Conservation (phyloP, 192 early-diverging fungal genomes). For the Cetraspora pellucida region DNA sequence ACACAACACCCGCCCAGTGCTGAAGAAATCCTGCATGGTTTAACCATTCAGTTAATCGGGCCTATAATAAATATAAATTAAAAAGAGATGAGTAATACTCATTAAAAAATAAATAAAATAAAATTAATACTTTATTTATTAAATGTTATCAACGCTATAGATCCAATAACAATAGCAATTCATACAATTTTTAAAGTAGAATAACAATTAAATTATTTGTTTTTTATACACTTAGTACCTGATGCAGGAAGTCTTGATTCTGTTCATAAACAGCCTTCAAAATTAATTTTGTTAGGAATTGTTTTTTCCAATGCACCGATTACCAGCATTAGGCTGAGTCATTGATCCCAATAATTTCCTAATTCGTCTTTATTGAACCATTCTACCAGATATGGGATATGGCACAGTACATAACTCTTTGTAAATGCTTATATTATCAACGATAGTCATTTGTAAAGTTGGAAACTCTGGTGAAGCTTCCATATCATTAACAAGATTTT, state of each 20-base stretch:
- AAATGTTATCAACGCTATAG: no score
- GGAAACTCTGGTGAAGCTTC: slow-evolving; percentile 36
- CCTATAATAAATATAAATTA: background rate
- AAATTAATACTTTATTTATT: no score
- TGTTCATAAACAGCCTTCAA: slow-evolving; percentile 40
- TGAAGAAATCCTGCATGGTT: slow-evolving; percentile 84
- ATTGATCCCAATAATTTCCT: slow-evolving; percentile 69
- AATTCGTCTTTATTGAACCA: slow-evolving; percentile 76
- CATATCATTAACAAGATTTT: slow-evolving; percentile 46
- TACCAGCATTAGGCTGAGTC: slow-evolving; percentile 68
- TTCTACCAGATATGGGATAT: slow-evolving; percentile 58
- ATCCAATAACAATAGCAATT: no score
- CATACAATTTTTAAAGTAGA: no score
- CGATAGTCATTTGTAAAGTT: slow-evolving; percentile 54
- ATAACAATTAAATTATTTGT: no score
- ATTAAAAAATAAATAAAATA: background rate
- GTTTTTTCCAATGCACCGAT: slow-evolving; percentile 84
- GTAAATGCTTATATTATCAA: slow-evolving; percentile 73
- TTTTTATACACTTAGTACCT: slow-evolving; percentile 16
- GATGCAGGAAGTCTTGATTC: slow-evolving; percentile 1
- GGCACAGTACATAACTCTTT: slow-evolving; percentile 58
- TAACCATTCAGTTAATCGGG: slow-evolving; percentile 64
- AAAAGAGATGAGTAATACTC: background rate
- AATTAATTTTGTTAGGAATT: slow-evolving; percentile 57
- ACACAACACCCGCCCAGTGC: slow-evolving; percentile 75